Base-by-base conservation (phyloP, 2,329 filamentous ascomycete genomes). In the Aspergillus aculeatus region DNA sequence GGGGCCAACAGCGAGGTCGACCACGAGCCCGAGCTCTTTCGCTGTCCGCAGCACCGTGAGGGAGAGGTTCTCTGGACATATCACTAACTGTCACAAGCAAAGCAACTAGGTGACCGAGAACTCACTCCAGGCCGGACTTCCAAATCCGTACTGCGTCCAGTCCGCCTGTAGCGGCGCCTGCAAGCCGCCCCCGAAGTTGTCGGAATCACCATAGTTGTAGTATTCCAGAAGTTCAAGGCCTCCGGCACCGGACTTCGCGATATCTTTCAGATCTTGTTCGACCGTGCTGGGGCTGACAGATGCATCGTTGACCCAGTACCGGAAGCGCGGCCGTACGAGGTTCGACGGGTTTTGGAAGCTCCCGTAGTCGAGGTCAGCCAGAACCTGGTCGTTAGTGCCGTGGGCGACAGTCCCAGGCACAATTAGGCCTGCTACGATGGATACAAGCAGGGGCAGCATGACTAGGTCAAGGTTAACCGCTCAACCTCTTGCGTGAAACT, bases 1-100 rank as follows among this genome's bases (percentile, higher is more conserved):
- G 0, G 81, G 76, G 0, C 81, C 81, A 1, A 83, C 51, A 0
- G 77, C 70, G 63, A 81, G 80, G 62, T 83, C 81, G 65, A 83
- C 73, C 4, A 77, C 57, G 10, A 82, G 49, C 0, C 69, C 75
- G 19, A 72, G 59, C 0, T 79, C 74, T 16, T 73, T n/a, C 2
- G 47, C 29, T n/a, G 54, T 47, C 1, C 21, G 4, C 11, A 60
- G 9, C 7, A 55, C 50, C 0, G 50, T 35, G 9, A 44, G 26
- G 10, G 47, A 21, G 10, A 52, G 3, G 16, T n/a, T 26, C 19
- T 41, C 50, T 52, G 6, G 6, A 23, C 12, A 23, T 14, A 21
- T 52, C n/a, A 52, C 19, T 21, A 51, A 35, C 12, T 19, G 7
- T 35, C 14, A 6, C 2, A 29, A 10, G 19, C 7, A 6, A 35